Evolutionary conservation across 2,329 filamentous ascomycete species (phyloP).

Genomic region (Scytalidium lignicola): DNA sequence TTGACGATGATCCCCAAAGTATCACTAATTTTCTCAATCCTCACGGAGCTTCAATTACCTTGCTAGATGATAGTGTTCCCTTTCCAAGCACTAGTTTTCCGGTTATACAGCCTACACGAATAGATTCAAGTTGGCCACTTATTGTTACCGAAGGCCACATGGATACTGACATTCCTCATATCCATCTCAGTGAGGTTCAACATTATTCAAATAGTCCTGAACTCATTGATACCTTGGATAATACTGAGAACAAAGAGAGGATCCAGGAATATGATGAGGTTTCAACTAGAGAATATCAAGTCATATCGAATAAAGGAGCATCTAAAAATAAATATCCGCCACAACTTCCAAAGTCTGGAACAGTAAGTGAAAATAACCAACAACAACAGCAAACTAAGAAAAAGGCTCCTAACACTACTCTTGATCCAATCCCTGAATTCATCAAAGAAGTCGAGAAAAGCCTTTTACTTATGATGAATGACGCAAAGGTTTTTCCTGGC

Average conservation of each 20-base stretch:
- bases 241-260: background rate
- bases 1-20: background rate
- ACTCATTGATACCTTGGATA: too few species aligned
- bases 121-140: too few species aligned
- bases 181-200: background rate
- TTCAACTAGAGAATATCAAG: background rate
- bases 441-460: slow-evolving; percentile 8
- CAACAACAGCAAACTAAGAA: background rate
- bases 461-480: slow-evolving; percentile 16
- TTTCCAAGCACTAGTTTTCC: background rate
- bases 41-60: background rate
- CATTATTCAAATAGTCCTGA: too few species aligned
- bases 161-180: background rate
- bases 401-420: background rate
- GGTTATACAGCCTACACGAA: too few species aligned
- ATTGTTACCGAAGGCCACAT: too few species aligned
- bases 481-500: slow-evolving; percentile 19
- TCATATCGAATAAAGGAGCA: background rate
- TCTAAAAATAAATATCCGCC: background rate
- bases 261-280: background rate
- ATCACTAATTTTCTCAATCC: background rate
- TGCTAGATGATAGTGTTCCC: background rate
- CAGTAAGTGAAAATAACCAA: background rate
- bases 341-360: background rate
- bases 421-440: slow-evolving; percentile 17